These are phyloP conservation scores for Citrullus colocynthis DNA, from an alignment of 306 rosid genomes.

Conservation along the genomic window DNA sequence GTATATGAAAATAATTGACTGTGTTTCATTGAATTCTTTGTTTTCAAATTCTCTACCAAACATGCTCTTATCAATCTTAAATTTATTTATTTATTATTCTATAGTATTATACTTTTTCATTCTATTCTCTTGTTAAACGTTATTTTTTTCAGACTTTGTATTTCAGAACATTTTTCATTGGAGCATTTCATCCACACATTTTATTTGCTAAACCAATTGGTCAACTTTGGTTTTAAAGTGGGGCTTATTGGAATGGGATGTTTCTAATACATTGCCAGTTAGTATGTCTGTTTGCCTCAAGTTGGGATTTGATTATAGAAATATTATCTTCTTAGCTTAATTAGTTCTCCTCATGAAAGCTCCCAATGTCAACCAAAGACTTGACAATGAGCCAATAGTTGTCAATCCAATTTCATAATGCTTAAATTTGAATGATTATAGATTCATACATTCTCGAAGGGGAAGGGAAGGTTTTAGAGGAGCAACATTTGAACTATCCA, in stretches of 20 bases:
- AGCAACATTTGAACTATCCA: no score
- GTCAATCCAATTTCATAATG: not conserved
- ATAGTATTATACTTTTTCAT: no score
- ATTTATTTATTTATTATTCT: no score
- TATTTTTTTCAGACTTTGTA: no score
- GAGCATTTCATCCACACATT: not conserved
- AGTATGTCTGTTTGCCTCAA: not conserved
- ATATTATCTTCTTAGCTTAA: not conserved
- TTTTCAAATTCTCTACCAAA: no score
- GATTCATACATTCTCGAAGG: no score
- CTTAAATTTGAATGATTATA: not conserved
- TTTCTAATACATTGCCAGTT: not conserved
- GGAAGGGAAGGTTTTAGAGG: no score
- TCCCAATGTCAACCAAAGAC: not conserved
- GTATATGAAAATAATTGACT: no score
- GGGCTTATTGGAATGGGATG: not conserved
- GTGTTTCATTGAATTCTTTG: no score
- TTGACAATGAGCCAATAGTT: not conserved
- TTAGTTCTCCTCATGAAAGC: not conserved
- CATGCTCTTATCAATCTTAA: no score
- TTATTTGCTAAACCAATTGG: not conserved
- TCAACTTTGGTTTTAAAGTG: not conserved
- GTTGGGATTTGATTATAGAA: not conserved
- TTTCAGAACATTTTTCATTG: not conserved
- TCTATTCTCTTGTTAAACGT: no score